Conservation (phyloP, 306 rosid genomes). For the Prunus campanulata region DNA sequence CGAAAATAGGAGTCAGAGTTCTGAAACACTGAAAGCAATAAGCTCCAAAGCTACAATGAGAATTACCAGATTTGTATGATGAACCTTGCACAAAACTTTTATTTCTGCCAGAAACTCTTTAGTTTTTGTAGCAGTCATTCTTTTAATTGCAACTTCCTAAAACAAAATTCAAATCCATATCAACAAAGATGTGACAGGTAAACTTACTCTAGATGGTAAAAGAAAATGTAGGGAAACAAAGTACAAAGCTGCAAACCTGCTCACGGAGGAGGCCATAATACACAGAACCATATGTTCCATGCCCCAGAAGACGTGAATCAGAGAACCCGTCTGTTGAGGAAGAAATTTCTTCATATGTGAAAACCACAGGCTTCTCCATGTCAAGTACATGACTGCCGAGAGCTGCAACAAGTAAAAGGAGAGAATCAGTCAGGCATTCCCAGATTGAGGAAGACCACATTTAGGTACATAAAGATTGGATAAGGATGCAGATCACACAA, state of each 20-base stretch:
- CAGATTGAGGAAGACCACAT: slow-evolving; percentile 5
- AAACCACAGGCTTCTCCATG: slow-evolving; percentile 81
- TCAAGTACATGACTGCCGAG: slow-evolving; percentile 62
- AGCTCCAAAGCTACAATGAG: slow-evolving; percentile 25
- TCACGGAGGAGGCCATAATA: slow-evolving; percentile 72
- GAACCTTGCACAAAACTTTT: slow-evolving; percentile 96
- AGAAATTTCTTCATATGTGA: slow-evolving; percentile 71
- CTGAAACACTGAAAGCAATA: slow-evolving; percentile 26
- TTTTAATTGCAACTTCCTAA: slow-evolving; percentile 95
- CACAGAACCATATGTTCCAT: slow-evolving; percentile 96
- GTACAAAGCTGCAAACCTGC: slow-evolving; percentile 58
- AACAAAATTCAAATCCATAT: slow-evolving; percentile 25
- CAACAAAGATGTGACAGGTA: slow-evolving; percentile 22
- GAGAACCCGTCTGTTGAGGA: slow-evolving; percentile 81
- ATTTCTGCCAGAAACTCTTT: slow-evolving; percentile 86
- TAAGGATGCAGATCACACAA: not conserved
- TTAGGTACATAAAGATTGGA: not conserved
- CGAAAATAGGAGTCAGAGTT: slow-evolving; percentile 38
- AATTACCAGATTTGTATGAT: slow-evolving; percentile 92
- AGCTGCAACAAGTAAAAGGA: slow-evolving; percentile 46
- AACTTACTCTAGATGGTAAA: not conserved
- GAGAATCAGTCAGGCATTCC: slow-evolving; percentile 8
- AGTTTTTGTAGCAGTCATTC: slow-evolving; percentile 93
- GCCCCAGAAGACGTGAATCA: slow-evolving; percentile 85
- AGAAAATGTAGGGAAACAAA: not conserved